Base-by-base conservation (phyloP, 2,329 filamentous ascomycete species). In the Xylariaceae sp. region DNA sequence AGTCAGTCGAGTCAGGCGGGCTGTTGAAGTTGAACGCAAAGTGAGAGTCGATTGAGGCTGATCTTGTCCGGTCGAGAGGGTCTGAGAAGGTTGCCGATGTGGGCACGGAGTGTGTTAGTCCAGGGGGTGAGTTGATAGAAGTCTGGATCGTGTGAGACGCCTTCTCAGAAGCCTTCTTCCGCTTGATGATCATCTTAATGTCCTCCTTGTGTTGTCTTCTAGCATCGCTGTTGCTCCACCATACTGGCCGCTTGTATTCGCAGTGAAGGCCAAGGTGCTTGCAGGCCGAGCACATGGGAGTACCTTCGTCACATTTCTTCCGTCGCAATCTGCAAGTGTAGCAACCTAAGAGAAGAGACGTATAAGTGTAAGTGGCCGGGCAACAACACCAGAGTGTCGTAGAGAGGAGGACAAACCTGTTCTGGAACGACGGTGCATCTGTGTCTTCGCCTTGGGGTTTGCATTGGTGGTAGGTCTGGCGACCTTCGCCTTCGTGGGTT, bases 141-240 rank as follows among this genome's bases (percentile, higher is more conserved):
- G 80, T 80, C 64, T 81, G 78, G 58, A 84, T 79, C 50, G 77
- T 78, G 69, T 80, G 76, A 55, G 85, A 81, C 55, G 84, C 81
- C 84, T 96, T 96, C 77, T 97, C 93, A 30, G 87, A 87, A 67
- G 95, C 82, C 83, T 97, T 97, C 73, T 94, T 97, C 73, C 88
- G 86, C 85, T 96, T 97, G 81, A 99, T 97, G 75, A 93, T 90
- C 76, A 89, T 88, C 82, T 99, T 99, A 82, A 99, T 96, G 67
- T 88, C 80, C 73, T 97, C 94, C 78, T 97, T 99, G 74, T 97
- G 91, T 58, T 87, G 79, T 69, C 88, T 85, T 67, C 94, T 83
- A 71, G 89, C 86, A 64, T 96, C 92, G 71, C 89, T 89, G 80
- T 94, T 97, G 77, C 88, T 89, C 94, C 94, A 99, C 94, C 94